A percentile compares a stretch with the other conserved stretches of the same genome.
Evolutionary conservation across 1,284 basidiomycete genomes (phyloP).

Genomic region (Fomitopsis pinicola): DNA sequence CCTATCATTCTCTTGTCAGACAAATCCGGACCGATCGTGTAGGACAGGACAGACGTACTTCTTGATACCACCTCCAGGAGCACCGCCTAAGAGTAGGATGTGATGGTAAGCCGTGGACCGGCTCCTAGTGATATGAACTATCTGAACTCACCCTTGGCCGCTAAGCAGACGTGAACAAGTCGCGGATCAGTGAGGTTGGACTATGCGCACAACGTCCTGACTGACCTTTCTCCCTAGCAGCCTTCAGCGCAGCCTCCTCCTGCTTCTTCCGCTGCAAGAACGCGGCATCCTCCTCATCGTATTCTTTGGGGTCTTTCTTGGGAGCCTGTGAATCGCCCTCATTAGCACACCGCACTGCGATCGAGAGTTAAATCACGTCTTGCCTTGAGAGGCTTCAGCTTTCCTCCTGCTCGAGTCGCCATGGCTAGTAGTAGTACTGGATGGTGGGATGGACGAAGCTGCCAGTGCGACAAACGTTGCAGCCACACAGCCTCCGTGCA

Average conservation of each 20-base stretch:
- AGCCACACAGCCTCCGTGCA: background rate
- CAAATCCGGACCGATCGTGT: conserved; percentile 1
- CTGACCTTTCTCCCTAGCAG: conserved; percentile 62
- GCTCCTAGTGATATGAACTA: background rate
- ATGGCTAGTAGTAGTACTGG: background rate
- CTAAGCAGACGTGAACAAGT: conserved; percentile 29
- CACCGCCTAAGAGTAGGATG: conserved; percentile 44
- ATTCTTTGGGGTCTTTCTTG: conserved; percentile 74
- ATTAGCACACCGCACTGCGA: background rate
- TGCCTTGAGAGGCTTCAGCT: conserved; percentile 74
- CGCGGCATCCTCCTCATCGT: conserved; percentile 63
- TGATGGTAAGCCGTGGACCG: background rate
- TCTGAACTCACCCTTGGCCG: conserved; percentile 51
- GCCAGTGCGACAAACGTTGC: background rate
- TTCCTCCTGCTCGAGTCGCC: conserved; percentile 57
- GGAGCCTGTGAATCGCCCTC: conserved; percentile 45
- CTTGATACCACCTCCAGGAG: conserved; percentile 75
- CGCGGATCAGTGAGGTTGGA: background rate
- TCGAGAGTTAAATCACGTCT: background rate
- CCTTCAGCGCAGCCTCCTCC: conserved; percentile 65
- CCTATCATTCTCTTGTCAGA: conserved; percentile 30
- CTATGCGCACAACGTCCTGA: background rate
- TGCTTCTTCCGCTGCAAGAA: conserved; percentile 74
- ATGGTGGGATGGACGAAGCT: background rate
- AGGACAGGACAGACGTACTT: conserved; percentile 48